A percentile compares a stretch with the other conserved stretches of the same genome.
Evolutionary conservation across 805 yeast species (phyloP).

Genomic region (Wickerhamomyces alni): DNA sequence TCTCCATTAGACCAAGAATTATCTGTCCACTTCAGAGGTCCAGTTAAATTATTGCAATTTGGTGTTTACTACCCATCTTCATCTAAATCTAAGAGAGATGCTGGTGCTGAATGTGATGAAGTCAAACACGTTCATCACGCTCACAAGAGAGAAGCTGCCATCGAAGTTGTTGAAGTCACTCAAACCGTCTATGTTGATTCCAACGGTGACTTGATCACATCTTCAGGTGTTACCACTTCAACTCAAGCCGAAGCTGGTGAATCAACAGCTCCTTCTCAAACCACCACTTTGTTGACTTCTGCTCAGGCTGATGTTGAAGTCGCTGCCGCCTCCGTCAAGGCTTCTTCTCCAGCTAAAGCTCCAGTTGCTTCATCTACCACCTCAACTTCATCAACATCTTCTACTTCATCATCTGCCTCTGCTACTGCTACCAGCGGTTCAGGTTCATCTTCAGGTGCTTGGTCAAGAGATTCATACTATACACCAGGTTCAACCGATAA

Average conservation of each 20-base stretch:
- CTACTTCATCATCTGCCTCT: slow-evolving; percentile 24
- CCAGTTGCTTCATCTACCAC: slow-evolving; percentile 11
- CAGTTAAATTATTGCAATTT: slow-evolving; percentile 70
- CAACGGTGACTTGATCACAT: slow-evolving; percentile 35
- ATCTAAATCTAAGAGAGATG: slow-evolving; percentile 38
- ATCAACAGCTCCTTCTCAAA: slow-evolving; percentile 17
- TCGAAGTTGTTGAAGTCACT: slow-evolving; percentile 65
- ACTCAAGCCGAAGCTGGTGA: slow-evolving; percentile 19
- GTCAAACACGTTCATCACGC: slow-evolving; percentile 37
- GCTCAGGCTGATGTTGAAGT: no score
- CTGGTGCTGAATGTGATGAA: slow-evolving; percentile 26
- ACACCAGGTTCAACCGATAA: slow-evolving; percentile 66
- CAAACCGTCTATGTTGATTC: slow-evolving; percentile 68
- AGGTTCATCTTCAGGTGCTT: slow-evolving; percentile 37
- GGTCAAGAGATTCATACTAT: slow-evolving; percentile 77
- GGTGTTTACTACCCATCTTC: slow-evolving; percentile 79
- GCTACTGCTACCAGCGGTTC: slow-evolving; percentile 29
- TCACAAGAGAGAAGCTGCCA: slow-evolving; percentile 57
- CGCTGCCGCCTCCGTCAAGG: no score
- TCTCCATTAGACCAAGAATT: slow-evolving; percentile 84
- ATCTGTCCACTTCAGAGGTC: slow-evolving; percentile 89
- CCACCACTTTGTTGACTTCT: slow-evolving; percentile 9
- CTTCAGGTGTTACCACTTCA: slow-evolving; percentile 17
- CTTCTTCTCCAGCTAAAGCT: no score
- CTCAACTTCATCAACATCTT: slow-evolving; percentile 8